Conservation (phyloP, 768 basidiomycete species). For the Cyathus striatus region DNA sequence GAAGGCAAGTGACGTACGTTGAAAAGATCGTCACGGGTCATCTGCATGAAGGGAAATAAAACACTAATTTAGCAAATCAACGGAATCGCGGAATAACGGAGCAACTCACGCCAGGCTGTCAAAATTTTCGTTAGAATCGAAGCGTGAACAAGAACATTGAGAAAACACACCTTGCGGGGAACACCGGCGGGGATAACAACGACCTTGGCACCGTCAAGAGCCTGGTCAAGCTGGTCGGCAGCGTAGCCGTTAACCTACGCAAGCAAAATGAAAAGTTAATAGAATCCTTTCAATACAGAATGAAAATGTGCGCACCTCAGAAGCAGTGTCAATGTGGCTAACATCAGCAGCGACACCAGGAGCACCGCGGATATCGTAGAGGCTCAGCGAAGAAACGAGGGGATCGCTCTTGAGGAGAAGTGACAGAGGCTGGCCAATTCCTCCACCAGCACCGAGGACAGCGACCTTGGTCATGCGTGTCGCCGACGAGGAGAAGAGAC, state of each 20-base stretch:
- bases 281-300: conserved; percentile 2
- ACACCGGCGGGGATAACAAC: conserved; percentile 99
- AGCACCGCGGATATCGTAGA: conserved; percentile 95
- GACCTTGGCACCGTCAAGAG: conserved; percentile 85
- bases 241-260: conserved; percentile 72
- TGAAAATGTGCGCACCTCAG: conserved; percentile 51
- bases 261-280: conserved; percentile 6
- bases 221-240: conserved; percentile 84
- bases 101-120: conserved; percentile 81
- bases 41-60: conserved; percentile 42
- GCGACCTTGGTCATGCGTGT: conserved; percentile 82
- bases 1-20: conserved; percentile 51
- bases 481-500: conserved; percentile 73
- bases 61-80: conserved; percentile 4
- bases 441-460: conserved; percentile 97
- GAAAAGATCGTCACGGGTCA: conserved; percentile 97
- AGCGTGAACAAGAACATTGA: conserved; percentile 4
- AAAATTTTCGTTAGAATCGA: conserved; percentile 17
- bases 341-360: conserved; percentile 98
- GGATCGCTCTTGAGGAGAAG: conserved; percentile 92
- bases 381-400: conserved; percentile 74
- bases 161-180: conserved; percentile 77
- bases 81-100: conserved; percentile 2
- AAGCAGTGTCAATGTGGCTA: conserved; percentile 85
- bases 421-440: conserved; percentile 97